phyloP scores from a whole-genome alignment of 371 early-diverging fungal genomes.

The Rhizopus microsporus region DNA sequence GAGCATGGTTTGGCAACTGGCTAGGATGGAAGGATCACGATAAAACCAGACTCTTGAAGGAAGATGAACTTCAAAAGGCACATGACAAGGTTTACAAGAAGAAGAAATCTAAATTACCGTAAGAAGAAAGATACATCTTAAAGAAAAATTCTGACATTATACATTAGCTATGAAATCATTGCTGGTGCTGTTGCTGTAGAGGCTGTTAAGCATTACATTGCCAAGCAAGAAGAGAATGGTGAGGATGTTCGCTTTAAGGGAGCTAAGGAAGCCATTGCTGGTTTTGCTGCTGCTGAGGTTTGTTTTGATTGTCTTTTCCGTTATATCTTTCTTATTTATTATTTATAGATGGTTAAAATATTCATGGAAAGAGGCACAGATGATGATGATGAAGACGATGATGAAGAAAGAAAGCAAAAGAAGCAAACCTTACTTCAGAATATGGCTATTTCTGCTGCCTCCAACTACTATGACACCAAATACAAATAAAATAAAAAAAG shows the following conservation, averaged over 20 bases:
- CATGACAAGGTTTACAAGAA: slow-evolving; percentile 47
- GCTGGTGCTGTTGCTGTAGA: slow-evolving; percentile 66
- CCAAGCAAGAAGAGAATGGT: slow-evolving; percentile 37
- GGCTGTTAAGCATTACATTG: slow-evolving; percentile 54
- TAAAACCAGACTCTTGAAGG: slow-evolving; percentile 33
- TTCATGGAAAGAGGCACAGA: slow-evolving; percentile 29
- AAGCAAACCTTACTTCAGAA: slow-evolving; percentile 25
- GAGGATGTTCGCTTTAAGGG: slow-evolving; percentile 39
- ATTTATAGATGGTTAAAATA: slow-evolving; percentile 25
- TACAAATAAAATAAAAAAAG: slow-evolving; percentile 12
- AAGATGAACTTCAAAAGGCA: slow-evolving; percentile 38
- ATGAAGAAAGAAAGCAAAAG: slow-evolving; percentile 28
- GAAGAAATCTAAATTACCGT: slow-evolving; percentile 43
- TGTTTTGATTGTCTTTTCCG: not conserved
- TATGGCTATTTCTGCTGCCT: slow-evolving; percentile 30
- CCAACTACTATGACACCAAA: slow-evolving; percentile 27
- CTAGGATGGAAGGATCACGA: slow-evolving; percentile 37
- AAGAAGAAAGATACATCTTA: not conserved
- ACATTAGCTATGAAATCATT: slow-evolving; percentile 50
- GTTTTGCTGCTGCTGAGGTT: slow-evolving; percentile 52
- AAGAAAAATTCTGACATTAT: not conserved
- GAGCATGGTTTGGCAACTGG: slow-evolving; percentile 51
- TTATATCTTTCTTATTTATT: not conserved
- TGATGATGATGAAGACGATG: slow-evolving; percentile 29
- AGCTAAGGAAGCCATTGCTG: slow-evolving; percentile 57